phyloP scores from a whole-genome alignment of 306 rosid genomes.

The Fragaria nilgerrensis region DNA sequence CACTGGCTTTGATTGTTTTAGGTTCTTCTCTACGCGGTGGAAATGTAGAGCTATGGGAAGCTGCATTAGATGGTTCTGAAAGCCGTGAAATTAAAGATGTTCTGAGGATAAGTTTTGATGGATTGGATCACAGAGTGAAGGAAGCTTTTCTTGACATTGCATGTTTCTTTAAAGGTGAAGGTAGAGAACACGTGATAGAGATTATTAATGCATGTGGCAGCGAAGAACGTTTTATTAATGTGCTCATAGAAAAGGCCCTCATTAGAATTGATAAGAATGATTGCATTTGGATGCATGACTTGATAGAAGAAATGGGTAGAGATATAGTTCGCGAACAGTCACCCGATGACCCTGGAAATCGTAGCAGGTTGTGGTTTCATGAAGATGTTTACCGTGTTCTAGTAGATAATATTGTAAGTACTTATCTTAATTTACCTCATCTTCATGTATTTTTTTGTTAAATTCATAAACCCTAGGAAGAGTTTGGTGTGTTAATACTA shows the following conservation, averaged over 20 bases:
- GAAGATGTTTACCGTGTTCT: constrained; percentile 25
- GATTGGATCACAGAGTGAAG: constrained; percentile 17
- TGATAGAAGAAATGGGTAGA: constrained; percentile 38
- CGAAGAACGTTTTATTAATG: background rate
- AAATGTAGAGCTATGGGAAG: constrained; percentile 11
- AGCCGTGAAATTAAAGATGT: constrained; percentile 32
- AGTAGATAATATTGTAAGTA: background rate
- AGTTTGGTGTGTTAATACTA: constrained; percentile 16
- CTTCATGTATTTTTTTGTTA: too few relatives aligned
- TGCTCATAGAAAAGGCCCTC: constrained; percentile 25
- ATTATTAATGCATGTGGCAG: constrained; percentile 21
- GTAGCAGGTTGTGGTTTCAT: constrained; percentile 31
- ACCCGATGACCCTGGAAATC: constrained; percentile 13
- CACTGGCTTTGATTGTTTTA: constrained; percentile 39
- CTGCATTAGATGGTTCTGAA: background rate
- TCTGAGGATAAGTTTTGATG: constrained; percentile 27
- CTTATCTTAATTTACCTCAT: background rate
- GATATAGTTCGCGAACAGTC: constrained; percentile 22
- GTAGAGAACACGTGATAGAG: constrained; percentile 13
- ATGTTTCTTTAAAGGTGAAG: constrained; percentile 26
- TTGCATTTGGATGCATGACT: constrained; percentile 32
- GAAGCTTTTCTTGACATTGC: constrained; percentile 35
- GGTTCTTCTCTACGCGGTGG: constrained; percentile 33
- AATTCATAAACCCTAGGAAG: background rate
- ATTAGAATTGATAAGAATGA: background rate